Percentiles rank a stretch among this genome's conserved stretches.
phyloP scores from a whole-genome alignment of 768 basidiomycete species.

The Trametes maxima region DNA sequence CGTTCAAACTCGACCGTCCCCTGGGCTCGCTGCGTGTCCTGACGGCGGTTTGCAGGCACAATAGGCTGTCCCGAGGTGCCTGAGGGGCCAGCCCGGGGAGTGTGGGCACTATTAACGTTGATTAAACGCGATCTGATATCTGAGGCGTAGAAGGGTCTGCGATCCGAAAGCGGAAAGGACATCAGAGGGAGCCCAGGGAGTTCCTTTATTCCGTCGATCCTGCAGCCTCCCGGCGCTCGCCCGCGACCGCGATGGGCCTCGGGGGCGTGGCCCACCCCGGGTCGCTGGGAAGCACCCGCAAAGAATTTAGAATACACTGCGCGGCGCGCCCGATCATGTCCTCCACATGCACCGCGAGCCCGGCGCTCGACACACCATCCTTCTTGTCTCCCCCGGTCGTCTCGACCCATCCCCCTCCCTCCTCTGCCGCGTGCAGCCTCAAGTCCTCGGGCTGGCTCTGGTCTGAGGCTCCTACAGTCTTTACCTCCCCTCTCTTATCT shows the following conservation, averaged over 20 bases:
- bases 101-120: too few relatives aligned
- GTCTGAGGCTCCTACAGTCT: conserved; percentile 19
- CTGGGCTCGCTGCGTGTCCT: too few relatives aligned
- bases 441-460: conserved; percentile 1
- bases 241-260: background rate
- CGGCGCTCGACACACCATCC: conserved; percentile 1
- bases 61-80: too few relatives aligned
- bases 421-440: conserved; percentile 8
- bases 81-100: too few relatives aligned
- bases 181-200: conserved; percentile 2
- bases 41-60: too few relatives aligned
- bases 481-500: conserved; percentile 8
- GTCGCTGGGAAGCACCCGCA: background rate
- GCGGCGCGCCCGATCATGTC: conserved; percentile 3
- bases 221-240: background rate
- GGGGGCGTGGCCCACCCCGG: too few relatives aligned
- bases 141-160: too few relatives aligned
- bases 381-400: background rate
- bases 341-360: conserved; percentile 8
- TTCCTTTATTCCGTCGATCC: conserved; percentile 3
- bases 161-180: conserved; percentile 1
- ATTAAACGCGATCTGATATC: background rate
- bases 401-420: conserved; percentile 13
- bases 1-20: background rate
- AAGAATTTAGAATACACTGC: conserved; percentile 5